Percentiles rank a stretch among this genome's conserved stretches.
Evolutionary conservation across 768 basidiomycete genomes (phyloP).

Genomic region (Filobasidium wieringae): DNA sequence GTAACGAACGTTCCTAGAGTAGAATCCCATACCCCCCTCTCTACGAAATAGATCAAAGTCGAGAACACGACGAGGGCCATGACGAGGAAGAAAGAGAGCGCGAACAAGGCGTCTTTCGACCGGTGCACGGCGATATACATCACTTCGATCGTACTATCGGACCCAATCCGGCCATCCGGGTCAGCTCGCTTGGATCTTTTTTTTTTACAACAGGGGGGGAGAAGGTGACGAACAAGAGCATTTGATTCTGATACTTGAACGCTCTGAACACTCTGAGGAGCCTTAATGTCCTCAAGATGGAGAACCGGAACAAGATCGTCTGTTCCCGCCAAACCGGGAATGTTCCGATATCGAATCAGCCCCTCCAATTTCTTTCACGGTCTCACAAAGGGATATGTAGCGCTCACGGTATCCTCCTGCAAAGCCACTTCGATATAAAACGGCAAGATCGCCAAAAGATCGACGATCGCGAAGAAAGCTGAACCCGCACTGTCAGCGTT

Average conservation of each 20-base stretch:
- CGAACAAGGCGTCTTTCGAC: constrained; percentile 74
- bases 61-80: constrained; percentile 82
- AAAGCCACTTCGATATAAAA: constrained; percentile 78
- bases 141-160: constrained; percentile 42
- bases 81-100: constrained; percentile 74
- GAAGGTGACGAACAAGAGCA: constrained; percentile 23
- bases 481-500: too few species aligned
- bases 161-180: constrained; percentile 62
- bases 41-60: constrained; percentile 79
- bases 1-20: constrained; percentile 69
- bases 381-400: neutral
- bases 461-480: constrained; percentile 65
- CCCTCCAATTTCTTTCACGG: neutral
- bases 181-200: neutral
- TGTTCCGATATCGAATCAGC: neutral
- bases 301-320: constrained; percentile 80
- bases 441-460: constrained; percentile 71
- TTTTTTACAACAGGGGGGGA: too few species aligned
- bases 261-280: constrained; percentile 78
- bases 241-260: constrained; percentile 53
- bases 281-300: constrained; percentile 79
- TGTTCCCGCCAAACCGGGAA: constrained; percentile 30
- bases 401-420: constrained; percentile 70
- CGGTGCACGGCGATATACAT: constrained; percentile 81
- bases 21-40: constrained; percentile 81